A percentile compares a stretch with the other conserved stretches of the same genome.
These are phyloP conservation scores for Ascochyta rabiei DNA, from an alignment of 2,329 filamentous ascomycete species.

Conservation along the genomic window DNA sequence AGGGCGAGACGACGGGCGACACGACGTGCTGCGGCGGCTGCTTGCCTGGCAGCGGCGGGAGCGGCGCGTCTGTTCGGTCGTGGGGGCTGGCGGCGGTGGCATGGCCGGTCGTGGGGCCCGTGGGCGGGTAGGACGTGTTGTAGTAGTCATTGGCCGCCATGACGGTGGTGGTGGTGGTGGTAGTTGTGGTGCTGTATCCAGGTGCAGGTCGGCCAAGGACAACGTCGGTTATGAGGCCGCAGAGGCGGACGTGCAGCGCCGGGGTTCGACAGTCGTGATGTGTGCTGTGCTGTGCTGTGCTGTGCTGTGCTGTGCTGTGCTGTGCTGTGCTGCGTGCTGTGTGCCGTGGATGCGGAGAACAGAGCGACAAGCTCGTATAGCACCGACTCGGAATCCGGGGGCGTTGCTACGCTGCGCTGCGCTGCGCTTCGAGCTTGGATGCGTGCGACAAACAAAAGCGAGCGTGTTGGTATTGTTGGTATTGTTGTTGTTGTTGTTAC, in stretches of 20 bases:
- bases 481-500: too few relatives aligned
- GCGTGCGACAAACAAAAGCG: slow-evolving; percentile 4
- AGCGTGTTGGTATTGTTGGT: background rate
- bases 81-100: slow-evolving; percentile 12
- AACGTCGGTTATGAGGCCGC: slow-evolving; percentile 5
- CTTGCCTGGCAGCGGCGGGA: slow-evolving; percentile 39
- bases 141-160: slow-evolving; percentile 69
- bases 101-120: slow-evolving; percentile 17
- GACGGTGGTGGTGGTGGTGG: background rate
- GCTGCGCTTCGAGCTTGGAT: too few relatives aligned
- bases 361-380: too few relatives aligned
- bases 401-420: too few relatives aligned
- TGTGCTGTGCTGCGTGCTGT: background rate
- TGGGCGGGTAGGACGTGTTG: slow-evolving; percentile 49
- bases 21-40: slow-evolving; percentile 26
- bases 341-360: too few relatives aligned
- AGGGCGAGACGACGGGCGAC: slow-evolving; percentile 42
- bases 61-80: slow-evolving; percentile 50
- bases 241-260: slow-evolving; percentile 3
- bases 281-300: too few relatives aligned
- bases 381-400: too few relatives aligned
- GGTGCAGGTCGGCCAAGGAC: background rate
- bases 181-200: background rate
- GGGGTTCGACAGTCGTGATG: slow-evolving; percentile 1
- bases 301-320: too few relatives aligned